Base-by-base conservation (phyloP, 2,329 filamentous ascomycete species). In the Fusarium succisae region DNA sequence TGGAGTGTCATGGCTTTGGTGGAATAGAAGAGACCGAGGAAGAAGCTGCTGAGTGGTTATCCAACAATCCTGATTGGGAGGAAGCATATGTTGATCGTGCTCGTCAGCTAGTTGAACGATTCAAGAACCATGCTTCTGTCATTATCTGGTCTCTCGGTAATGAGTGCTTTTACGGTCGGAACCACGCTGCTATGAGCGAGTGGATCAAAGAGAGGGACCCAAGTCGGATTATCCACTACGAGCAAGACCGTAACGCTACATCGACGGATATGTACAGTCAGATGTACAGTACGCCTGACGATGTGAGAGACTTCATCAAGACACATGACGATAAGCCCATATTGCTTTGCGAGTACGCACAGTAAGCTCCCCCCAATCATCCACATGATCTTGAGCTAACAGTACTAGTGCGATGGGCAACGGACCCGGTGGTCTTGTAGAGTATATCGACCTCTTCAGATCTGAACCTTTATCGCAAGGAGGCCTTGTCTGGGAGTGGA, bases 71-170 rank as follows among this genome's bases (percentile, higher is more conserved):
- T 0, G 86, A 86, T 0, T 93, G 90, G 91, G 82, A 82, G 62
- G 86, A 88, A 4, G 90, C 91, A 0, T 94, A 94, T 73, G 82
- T 94, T 5, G 92, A 94, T 77, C 87, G 92, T 3, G 90, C 90
- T 8, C 82, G 85, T 35, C 90, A 93, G 69, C 84, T 94, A 72
- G 89, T 94, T 0, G 85, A 88, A 73, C 85, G 92, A 17, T 84
- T 86, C 70, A 86, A 85, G 73, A 87, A 93, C 59, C 90, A 93
- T 72, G 83, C 91, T 0, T 91, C 86, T 11, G 83, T 94, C 7
- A 88, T 94, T 50, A 88, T 93, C 58, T 94, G 92, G 92, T 92
- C 89, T 24, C 83, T 94, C 0, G 92, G 92, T 0, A 94, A 94
- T 65, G 92, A 94, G 77, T 87, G 91, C 0, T 94, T 92, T 76